Percentiles rank a stretch among this genome's conserved stretches.
phyloP scores from a whole-genome alignment of 2,329 filamentous ascomycete species.

The Fusarium sororula region DNA sequence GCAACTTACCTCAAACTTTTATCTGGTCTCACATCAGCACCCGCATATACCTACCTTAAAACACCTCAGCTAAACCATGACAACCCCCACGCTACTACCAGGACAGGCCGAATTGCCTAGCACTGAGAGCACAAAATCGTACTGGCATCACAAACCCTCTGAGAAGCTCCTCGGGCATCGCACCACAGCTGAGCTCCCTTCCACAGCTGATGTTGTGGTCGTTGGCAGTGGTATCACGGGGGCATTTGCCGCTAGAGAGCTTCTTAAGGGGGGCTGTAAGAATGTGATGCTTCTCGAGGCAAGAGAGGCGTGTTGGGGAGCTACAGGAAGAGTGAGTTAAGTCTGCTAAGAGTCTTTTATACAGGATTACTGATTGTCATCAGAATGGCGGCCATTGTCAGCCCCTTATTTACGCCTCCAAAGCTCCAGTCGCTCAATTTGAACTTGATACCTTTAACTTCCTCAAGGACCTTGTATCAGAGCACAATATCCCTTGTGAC shows the following conservation, averaged over 20 bases:
- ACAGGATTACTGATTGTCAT: not conserved
- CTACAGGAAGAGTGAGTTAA: constrained; percentile 76
- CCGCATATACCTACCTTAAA: not conserved
- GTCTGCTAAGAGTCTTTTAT: not conserved
- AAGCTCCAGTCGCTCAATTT: constrained; percentile 72
- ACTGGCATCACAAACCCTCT: constrained; percentile 78
- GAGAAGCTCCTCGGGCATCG: constrained; percentile 71
- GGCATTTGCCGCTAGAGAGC: constrained; percentile 72
- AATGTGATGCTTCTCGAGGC: constrained; percentile 80
- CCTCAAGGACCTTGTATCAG: constrained; percentile 65
- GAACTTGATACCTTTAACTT: constrained; percentile 75
- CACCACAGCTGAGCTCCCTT: constrained; percentile 71
- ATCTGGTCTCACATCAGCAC: not conserved
- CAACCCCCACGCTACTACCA: constrained; percentile 41
- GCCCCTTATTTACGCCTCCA: constrained; percentile 70
- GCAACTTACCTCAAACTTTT: not conserved
- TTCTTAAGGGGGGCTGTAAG: constrained; percentile 58
- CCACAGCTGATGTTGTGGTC: constrained; percentile 72
- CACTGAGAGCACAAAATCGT: constrained; percentile 68
- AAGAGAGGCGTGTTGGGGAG: constrained; percentile 81
- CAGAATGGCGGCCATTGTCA: constrained; percentile 80
- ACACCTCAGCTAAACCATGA: constrained; percentile 41
- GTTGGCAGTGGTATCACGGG: constrained; percentile 82
- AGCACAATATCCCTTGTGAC: constrained; percentile 72
- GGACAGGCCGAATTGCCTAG: constrained; percentile 67